Conservation (phyloP, 441 rosid species). For the Populus hybrid region DNA sequence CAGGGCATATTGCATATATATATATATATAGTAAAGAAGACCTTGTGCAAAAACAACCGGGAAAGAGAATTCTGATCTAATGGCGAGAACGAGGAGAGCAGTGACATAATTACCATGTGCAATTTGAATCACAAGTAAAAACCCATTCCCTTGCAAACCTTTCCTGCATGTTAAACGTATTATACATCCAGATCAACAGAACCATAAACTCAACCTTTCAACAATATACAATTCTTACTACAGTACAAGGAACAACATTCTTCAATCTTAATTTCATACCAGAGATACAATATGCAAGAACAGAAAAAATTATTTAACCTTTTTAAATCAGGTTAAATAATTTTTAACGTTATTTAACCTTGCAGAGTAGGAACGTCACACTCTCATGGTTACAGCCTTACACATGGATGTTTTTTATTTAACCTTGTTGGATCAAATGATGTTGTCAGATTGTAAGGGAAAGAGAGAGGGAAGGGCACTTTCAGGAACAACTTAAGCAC, state of each 20-base stretch:
- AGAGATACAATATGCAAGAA: background rate
- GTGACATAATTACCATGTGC: conserved; percentile 20
- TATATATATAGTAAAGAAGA: no score
- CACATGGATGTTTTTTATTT: no score
- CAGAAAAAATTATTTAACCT: background rate
- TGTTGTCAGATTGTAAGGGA: no score
- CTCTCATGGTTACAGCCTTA: no score
- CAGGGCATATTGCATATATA: background rate
- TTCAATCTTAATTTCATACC: background rate
- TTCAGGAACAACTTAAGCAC: no score
- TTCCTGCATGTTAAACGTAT: conserved; percentile 21
- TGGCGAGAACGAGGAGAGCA: background rate
- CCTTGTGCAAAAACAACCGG: background rate
- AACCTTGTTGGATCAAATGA: no score
- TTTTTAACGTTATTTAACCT: no score
- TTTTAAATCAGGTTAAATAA: no score
- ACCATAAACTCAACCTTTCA: background rate
- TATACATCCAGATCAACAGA: background rate
- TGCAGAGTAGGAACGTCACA: no score
- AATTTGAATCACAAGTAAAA: background rate
- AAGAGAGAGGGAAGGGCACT: no score
- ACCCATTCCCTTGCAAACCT: conserved; percentile 13
- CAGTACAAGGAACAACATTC: background rate
- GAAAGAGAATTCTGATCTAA: background rate
- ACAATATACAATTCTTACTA: background rate